Percentiles rank a stretch among this genome's conserved stretches.
Conservation (phyloP, 768 basidiomycete genomes). For the Lepiota venenata region DNA sequence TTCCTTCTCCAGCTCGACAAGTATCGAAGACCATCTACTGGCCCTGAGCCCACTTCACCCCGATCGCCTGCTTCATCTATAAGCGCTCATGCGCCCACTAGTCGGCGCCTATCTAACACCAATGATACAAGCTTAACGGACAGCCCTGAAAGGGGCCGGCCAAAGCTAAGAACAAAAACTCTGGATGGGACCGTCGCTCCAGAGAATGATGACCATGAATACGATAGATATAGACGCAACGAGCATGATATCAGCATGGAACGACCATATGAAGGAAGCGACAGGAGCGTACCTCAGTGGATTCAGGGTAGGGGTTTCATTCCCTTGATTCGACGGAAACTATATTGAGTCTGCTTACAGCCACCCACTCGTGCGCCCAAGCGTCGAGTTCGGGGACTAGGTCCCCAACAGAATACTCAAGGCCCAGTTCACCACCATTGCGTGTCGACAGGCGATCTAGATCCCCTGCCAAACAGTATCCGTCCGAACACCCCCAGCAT, state of each 20-base stretch:
- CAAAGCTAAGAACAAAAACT: conserved; percentile 21
- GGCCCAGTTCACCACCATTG: conserved; percentile 23
- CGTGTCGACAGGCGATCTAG: conserved; percentile 11
- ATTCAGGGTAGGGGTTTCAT: conserved; percentile 28
- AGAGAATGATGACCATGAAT: conserved; percentile 11
- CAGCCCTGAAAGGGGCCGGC: conserved; percentile 17
- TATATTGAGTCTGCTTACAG: conserved; percentile 5
- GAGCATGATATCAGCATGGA: conserved; percentile 14
- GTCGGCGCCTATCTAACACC: neutral
- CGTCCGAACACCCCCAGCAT: neutral
- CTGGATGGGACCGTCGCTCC: conserved; percentile 17
- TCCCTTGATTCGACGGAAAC: neutral
- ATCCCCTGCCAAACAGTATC: neutral
- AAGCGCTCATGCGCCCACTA: conserved; percentile 10
- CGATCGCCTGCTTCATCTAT: conserved; percentile 12
- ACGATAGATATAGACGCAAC: neutral
- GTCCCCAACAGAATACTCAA: conserved; percentile 26
- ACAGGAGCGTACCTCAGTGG: conserved; percentile 33
- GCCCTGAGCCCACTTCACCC: conserved; percentile 17
- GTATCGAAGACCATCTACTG: conserved; percentile 40
- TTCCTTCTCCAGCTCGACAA: conserved; percentile 38
- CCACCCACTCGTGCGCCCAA: conserved; percentile 3
- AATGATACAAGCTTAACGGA: conserved; percentile 1
- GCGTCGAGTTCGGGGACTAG: conserved; percentile 32
- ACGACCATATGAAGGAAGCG: conserved; percentile 19